phyloP scores from a whole-genome alignment of 805 yeast species.

The Zygosaccharomyces bisporus region DNA sequence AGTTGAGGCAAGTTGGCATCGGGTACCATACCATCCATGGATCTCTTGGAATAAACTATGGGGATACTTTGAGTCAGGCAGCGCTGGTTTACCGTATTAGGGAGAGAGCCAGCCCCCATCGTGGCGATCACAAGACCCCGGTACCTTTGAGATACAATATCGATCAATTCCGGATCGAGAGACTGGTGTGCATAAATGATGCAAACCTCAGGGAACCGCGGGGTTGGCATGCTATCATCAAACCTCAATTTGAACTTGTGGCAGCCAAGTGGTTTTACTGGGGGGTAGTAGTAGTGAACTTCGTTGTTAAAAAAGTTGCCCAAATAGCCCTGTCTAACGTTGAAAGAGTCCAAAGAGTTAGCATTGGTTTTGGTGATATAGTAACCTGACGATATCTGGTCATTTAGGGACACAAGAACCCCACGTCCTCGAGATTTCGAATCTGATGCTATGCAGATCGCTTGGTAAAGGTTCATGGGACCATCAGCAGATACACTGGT shows the following conservation, averaged over 20 bases:
- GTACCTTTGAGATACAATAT: slow-evolving; percentile 44
- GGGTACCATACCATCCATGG: slow-evolving; percentile 71
- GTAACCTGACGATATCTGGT: slow-evolving; percentile 65
- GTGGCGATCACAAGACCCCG: slow-evolving; percentile 63
- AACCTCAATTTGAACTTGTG: slow-evolving; percentile 41
- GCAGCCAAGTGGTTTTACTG: slow-evolving; percentile 53
- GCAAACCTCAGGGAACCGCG: slow-evolving; percentile 41
- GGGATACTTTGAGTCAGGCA: slow-evolving; percentile 46
- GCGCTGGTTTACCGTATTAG: slow-evolving; percentile 46
- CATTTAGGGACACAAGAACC: slow-evolving; percentile 60
- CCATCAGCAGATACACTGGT: slow-evolving; percentile 70
- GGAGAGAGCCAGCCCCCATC: slow-evolving; percentile 68
- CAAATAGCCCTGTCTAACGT: slow-evolving; percentile 65
- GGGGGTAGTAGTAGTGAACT: slow-evolving; percentile 61
- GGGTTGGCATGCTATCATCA: slow-evolving; percentile 13
- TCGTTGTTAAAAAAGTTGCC: slow-evolving; percentile 67
- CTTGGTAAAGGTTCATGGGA: slow-evolving; percentile 68
- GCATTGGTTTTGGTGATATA: slow-evolving; percentile 69
- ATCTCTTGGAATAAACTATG: slow-evolving; percentile 58
- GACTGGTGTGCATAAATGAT: slow-evolving; percentile 62
- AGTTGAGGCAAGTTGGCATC: slow-evolving; percentile 41
- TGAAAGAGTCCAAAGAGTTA: slow-evolving; percentile 66
- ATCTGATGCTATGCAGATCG: slow-evolving; percentile 58
- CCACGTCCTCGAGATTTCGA: slow-evolving; percentile 53
- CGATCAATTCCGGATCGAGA: slow-evolving; percentile 47